Conservation (phyloP, 2,329 filamentous ascomycete genomes). For the Colletotrichum euphorbiae region DNA sequence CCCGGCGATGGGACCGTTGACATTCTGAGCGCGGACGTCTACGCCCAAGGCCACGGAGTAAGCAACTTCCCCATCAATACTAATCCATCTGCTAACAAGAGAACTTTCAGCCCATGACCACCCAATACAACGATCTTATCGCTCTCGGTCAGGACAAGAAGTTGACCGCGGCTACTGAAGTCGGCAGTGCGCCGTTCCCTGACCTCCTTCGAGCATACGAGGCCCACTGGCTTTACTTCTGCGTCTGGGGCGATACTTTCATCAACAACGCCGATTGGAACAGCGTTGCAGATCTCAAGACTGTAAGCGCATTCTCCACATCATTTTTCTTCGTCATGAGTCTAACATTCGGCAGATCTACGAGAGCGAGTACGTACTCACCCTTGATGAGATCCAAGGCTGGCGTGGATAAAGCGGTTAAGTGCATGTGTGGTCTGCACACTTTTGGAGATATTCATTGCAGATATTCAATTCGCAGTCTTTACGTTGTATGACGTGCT, state of each 20-base stretch:
- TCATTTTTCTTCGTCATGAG: rapidly evolving
- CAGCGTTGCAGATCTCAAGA: conserved; percentile 52
- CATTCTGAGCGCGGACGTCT: conserved; percentile 59
- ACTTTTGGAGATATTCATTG: conserved; percentile 8
- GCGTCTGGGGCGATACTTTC: conserved; percentile 58
- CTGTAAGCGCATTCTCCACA: conserved; percentile 39
- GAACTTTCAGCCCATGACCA: conserved; percentile 51
- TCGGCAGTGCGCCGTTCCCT: conserved; percentile 59
- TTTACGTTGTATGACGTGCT: not conserved
- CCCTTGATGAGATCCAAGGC: conserved; percentile 50
- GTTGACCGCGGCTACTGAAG: conserved; percentile 60
- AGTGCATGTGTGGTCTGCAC: not conserved
- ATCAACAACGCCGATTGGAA: conserved; percentile 57
- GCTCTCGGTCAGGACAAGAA: conserved; percentile 57
- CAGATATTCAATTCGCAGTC: conserved; percentile 14
- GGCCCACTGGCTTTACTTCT: conserved; percentile 61
- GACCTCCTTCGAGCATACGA: conserved; percentile 55
- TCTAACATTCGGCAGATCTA: conserved; percentile 44
- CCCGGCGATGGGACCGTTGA: conserved; percentile 59
- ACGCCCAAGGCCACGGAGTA: conserved; percentile 57
- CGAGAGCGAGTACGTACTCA: conserved; percentile 48
- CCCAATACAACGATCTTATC: conserved; percentile 57
- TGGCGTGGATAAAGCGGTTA: conserved; percentile 42
- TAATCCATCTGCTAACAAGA: no score
- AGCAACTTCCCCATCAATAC: conserved; percentile 34